Evolutionary conservation across 2,329 filamentous ascomycete species (phyloP).

Genomic region (Curvularia lunata): DNA sequence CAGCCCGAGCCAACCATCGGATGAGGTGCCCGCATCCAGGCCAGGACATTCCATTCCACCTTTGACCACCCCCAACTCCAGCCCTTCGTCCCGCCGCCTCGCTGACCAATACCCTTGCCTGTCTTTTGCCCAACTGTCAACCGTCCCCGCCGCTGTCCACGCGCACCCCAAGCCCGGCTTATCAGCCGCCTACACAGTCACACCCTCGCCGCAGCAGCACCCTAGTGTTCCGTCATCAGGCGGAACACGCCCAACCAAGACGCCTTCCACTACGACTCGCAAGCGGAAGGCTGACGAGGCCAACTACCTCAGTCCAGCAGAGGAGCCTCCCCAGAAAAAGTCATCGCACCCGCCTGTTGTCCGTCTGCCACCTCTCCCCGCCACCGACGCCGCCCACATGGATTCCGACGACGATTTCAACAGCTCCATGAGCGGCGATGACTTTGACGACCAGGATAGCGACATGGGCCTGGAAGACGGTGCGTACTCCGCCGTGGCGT

Average conservation of each 20-base stretch:
- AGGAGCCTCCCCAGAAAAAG: conserved; percentile 43
- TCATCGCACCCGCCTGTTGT: conserved; percentile 20
- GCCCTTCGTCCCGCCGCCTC: conserved; percentile 5
- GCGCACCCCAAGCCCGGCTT: conserved; percentile 7
- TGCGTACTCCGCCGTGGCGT: conserved; percentile 28
- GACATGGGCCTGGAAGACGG: conserved; percentile 62
- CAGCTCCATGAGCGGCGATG: conserved; percentile 80
- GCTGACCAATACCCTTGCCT: conserved; percentile 16
- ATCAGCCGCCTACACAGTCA: conserved; percentile 13
- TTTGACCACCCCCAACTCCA: conserved; percentile 5
- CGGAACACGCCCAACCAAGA: conserved; percentile 47
- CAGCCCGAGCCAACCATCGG: conserved; percentile 7
- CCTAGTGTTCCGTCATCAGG: conserved; percentile 52
- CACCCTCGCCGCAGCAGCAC: conserved; percentile 28
- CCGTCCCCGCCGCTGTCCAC: conserved; percentile 13
- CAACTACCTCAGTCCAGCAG: conserved; percentile 33
- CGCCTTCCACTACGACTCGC: conserved; percentile 42
- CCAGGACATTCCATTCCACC: conserved; percentile 1
- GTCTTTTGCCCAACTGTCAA: conserved; percentile 1
- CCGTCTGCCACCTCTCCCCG: conserved; percentile 43
- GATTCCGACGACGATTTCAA: conserved; percentile 96
- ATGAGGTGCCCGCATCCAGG: conserved; percentile 15
- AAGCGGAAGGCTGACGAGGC: conserved; percentile 51
- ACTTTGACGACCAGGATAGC: conserved; percentile 77
- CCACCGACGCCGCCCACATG: conserved; percentile 65